Base-by-base conservation (phyloP, 2,329 filamentous ascomycete genomes). In the Fusarium napiforme region DNA sequence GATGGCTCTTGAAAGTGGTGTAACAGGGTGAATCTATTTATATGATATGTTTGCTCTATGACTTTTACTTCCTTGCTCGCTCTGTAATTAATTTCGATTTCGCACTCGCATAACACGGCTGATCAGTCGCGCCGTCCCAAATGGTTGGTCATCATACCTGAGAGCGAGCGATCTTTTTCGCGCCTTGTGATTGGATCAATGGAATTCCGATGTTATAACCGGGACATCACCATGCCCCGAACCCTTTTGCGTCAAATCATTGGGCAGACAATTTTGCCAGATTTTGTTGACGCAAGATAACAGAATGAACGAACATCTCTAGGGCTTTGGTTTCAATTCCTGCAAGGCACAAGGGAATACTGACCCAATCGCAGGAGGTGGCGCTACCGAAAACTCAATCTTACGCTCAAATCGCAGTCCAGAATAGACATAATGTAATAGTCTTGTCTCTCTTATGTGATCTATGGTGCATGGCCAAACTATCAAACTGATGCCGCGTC, bases 311-410 rank as follows among this genome's bases (percentile, higher is more conserved):
- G 10, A 19, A 19, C 5, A 50, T 2, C 0, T 23, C 6, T 23
- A 9, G 30, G 5, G 2, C 11, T 19, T 23, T 34, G 6, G 16
- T 5, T 4, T 2, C 8, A 14, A 14, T 10, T 23, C 2, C 1
- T 2, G 19, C 34, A 2, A 14, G 14, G n/a, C 21, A 23, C 16
- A 7, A 2, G 16, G n/a, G n/a, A n/a, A n/a, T n/a, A n/a, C n/a
- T n/a, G n/a, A n/a, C n/a, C n/a, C n/a, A n/a, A n/a, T n/a, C n/a
- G n/a, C n/a, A n/a, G n/a, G n/a, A n/a, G n/a, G n/a, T n/a, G n/a
- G n/a, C n/a, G n/a, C n/a, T n/a, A n/a, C n/a, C n/a, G n/a, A n/a
- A n/a, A n/a, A n/a, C n/a, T n/a, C n/a, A n/a, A n/a, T n/a, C n/a
- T n/a, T n/a, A n/a, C n/a, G n/a, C n/a, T n/a, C n/a, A n/a, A n/a